A percentile compares a stretch with the other conserved stretches of the same genome.
phyloP scores from a whole-genome alignment of 2,329 filamentous ascomycete genomes.

The Talaromyces sp. region DNA sequence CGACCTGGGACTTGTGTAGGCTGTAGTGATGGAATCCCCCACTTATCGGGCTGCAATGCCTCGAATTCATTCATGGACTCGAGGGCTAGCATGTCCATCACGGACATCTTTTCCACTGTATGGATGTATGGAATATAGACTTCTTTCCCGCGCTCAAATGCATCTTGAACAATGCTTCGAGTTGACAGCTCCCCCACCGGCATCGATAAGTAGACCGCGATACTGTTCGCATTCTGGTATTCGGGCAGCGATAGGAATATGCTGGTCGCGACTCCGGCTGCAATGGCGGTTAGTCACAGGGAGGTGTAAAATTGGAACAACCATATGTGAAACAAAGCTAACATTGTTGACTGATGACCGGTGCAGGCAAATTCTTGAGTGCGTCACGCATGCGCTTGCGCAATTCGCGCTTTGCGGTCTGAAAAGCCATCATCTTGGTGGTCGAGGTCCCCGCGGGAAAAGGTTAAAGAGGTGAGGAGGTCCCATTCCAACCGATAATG shows the following conservation, averaged over 20 bases:
- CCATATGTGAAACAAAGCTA: constrained; percentile 38
- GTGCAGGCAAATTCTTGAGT: constrained; percentile 63
- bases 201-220: constrained; percentile 95
- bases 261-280: constrained; percentile 68
- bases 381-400: constrained; percentile 69
- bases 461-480: constrained; percentile 2
- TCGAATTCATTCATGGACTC: constrained; percentile 75
- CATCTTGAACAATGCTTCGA: constrained; percentile 76
- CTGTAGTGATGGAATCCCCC: constrained; percentile 90
- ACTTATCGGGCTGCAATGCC: constrained; percentile 73
- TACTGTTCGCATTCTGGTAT: constrained; percentile 72
- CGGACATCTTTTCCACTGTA: constrained; percentile 61
- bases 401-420: constrained; percentile 74
- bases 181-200: constrained; percentile 84
- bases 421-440: constrained; percentile 56
- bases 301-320: not conserved
- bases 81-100: constrained; percentile 96
- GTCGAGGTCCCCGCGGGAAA: constrained; percentile 16
- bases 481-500: constrained; percentile 23
- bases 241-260: constrained; percentile 68
- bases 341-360: constrained; percentile 72
- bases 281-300: not conserved
- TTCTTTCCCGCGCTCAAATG: constrained; percentile 73
- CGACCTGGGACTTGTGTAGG: constrained; percentile 65
- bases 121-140: constrained; percentile 93